A percentile compares a stretch with the other conserved stretches of the same genome.
Evolutionary conservation across 768 basidiomycete genomes (phyloP).

Genomic region (Suillus placidus): DNA sequence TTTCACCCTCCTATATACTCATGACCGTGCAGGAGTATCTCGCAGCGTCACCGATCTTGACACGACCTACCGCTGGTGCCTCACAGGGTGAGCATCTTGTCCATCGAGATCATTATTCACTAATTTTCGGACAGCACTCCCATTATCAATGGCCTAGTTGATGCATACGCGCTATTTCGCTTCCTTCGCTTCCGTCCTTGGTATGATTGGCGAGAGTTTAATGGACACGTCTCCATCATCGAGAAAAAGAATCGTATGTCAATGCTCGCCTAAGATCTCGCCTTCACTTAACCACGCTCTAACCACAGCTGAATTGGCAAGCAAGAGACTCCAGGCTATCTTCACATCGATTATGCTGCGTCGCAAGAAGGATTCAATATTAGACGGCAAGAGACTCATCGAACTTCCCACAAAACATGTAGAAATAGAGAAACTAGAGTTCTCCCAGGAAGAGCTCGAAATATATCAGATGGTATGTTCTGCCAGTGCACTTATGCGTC

Average conservation of each 20-base stretch:
- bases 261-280: background rate
- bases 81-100: slow-evolving; percentile 53
- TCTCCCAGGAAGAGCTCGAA: slow-evolving; percentile 61
- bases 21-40: slow-evolving; percentile 44
- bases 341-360: slow-evolving; percentile 56
- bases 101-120: slow-evolving; percentile 9
- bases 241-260: slow-evolving; percentile 58
- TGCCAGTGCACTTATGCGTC: background rate
- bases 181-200: slow-evolving; percentile 44
- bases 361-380: slow-evolving; percentile 60
- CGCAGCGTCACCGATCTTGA: slow-evolving; percentile 57
- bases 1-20: background rate
- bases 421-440: slow-evolving; percentile 53
- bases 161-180: slow-evolving; percentile 50
- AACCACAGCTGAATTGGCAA: slow-evolving; percentile 51
- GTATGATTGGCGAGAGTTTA: slow-evolving; percentile 46
- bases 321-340: slow-evolving; percentile 60
- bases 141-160: slow-evolving; percentile 62
- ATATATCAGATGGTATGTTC: slow-evolving; percentile 57
- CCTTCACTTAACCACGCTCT: slow-evolving; percentile 12
- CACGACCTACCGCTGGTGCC: slow-evolving; percentile 61
- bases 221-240: slow-evolving; percentile 24
- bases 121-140: slow-evolving; percentile 47
- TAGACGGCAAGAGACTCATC: slow-evolving; percentile 72
- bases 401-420: slow-evolving; percentile 62